Evolutionary conservation across 1,284 basidiomycete species (phyloP).

Genomic region (Cystobasidium slooffiae): DNA sequence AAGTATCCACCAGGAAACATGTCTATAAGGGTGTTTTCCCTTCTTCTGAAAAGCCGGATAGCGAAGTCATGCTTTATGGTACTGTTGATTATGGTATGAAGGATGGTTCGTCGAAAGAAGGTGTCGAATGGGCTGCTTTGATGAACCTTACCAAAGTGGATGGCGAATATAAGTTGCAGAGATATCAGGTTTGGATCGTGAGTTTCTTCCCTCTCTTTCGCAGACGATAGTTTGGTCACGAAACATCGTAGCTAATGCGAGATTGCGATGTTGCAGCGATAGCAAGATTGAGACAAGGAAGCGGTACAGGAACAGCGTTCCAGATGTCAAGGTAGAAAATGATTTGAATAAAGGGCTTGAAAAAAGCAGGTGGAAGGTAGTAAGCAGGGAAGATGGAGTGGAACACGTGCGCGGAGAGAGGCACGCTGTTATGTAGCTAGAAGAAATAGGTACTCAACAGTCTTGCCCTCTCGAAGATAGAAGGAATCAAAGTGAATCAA

Average conservation of each 20-base stretch:
- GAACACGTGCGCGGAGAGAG: no score
- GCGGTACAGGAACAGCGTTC: no score
- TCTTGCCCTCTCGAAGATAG: no score
- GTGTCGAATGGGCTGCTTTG: slow-evolving; percentile 48
- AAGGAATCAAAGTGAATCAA: no score
- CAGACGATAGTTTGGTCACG: not conserved
- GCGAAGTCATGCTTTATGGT: slow-evolving; percentile 49
- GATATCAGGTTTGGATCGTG: slow-evolving; percentile 54
- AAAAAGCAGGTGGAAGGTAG: no score
- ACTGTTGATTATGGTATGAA: slow-evolving; percentile 51
- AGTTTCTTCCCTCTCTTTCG: slow-evolving; percentile 27
- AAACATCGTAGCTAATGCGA: not conserved
- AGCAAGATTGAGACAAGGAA: no score
- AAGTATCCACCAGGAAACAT: slow-evolving; percentile 49
- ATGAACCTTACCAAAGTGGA: slow-evolving; percentile 46
- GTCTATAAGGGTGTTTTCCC: slow-evolving; percentile 49
- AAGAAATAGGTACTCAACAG: no score
- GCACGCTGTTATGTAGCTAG: no score
- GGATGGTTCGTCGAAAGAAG: slow-evolving; percentile 49
- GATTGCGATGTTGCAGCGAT: not conserved
- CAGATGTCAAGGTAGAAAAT: no score
- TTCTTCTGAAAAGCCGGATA: slow-evolving; percentile 12
- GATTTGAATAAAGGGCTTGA: no score
- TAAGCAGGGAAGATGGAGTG: no score
- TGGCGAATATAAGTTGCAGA: slow-evolving; percentile 48